Conservation (phyloP, 2,329 filamentous ascomycete species). For the Venturia nashicola region DNA sequence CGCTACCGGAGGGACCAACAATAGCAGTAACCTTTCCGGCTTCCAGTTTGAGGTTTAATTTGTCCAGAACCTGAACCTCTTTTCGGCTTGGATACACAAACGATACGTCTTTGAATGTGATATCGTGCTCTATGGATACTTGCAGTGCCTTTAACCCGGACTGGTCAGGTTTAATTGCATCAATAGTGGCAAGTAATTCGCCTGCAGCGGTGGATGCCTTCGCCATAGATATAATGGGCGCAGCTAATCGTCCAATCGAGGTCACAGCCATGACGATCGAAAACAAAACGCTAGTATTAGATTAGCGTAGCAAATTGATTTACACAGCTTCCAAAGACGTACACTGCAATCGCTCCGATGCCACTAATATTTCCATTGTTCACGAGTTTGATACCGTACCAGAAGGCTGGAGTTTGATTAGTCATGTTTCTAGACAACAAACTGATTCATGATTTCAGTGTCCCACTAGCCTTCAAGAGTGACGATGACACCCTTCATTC, state of each 20-base stretch:
- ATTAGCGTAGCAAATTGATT: neutral
- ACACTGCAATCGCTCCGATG: conserved; percentile 24
- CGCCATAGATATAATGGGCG: conserved; percentile 21
- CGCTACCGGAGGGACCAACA: conserved; percentile 59
- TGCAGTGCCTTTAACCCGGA: conserved; percentile 24
- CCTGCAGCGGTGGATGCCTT: conserved; percentile 24
- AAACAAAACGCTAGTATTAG: conserved; percentile 21
- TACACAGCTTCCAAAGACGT: conserved; percentile 4
- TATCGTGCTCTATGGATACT: conserved; percentile 22
- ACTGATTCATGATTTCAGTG: neutral
- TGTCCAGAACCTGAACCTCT: conserved; percentile 50
- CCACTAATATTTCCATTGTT: conserved; percentile 18
- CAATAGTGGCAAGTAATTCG: conserved; percentile 25
- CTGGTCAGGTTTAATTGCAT: conserved; percentile 18
- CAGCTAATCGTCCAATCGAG: conserved; percentile 20
- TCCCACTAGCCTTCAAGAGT: too few relatives aligned
- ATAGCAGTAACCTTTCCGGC: conserved; percentile 60
- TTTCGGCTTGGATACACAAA: conserved; percentile 37
- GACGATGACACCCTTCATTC: too few relatives aligned
- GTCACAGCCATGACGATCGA: conserved; percentile 26
- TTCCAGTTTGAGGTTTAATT: conserved; percentile 45
- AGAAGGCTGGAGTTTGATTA: conserved; percentile 18
- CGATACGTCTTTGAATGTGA: conserved; percentile 20
- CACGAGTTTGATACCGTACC: conserved; percentile 26
- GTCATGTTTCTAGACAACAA: neutral